These are phyloP conservation scores for Dactylellina haptotyla DNA, from an alignment of 2,329 filamentous ascomycete genomes.

Conservation along the genomic window DNA sequence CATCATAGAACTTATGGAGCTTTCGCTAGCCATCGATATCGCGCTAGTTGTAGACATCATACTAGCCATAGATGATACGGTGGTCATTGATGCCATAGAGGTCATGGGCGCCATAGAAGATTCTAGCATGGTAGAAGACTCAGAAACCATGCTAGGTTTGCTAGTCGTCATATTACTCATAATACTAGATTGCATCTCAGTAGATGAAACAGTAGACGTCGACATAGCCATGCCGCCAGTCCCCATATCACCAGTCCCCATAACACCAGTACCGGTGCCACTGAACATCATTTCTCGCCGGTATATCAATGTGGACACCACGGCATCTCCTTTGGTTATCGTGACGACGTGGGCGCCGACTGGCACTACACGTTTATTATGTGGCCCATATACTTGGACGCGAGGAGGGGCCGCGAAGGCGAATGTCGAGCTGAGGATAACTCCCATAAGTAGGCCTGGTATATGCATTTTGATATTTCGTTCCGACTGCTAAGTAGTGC, in stretches of 20 bases:
- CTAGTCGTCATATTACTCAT: neutral
- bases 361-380: too few relatives aligned
- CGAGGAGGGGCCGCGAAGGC: too few relatives aligned
- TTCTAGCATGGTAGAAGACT: neutral
- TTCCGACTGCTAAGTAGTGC: too few relatives aligned
- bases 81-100: neutral
- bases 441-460: too few relatives aligned
- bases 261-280: neutral
- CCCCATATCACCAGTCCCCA: neutral
- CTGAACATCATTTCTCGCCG: slow-evolving; percentile 6
- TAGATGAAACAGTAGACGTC: neutral
- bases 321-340: neutral
- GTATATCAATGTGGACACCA: slow-evolving; percentile 15
- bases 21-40: neutral
- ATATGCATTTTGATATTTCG: too few relatives aligned
- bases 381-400: too few relatives aligned
- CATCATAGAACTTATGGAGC: neutral
- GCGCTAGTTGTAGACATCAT: neutral
- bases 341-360: neutral
- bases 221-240: slow-evolving; percentile 11
- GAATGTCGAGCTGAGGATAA: too few relatives aligned
- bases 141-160: neutral
- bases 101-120: neutral
- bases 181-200: neutral
- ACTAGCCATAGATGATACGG: neutral